Base-by-base conservation (phyloP, 148 eudicot species). In the Euryodendron excelsum region DNA sequence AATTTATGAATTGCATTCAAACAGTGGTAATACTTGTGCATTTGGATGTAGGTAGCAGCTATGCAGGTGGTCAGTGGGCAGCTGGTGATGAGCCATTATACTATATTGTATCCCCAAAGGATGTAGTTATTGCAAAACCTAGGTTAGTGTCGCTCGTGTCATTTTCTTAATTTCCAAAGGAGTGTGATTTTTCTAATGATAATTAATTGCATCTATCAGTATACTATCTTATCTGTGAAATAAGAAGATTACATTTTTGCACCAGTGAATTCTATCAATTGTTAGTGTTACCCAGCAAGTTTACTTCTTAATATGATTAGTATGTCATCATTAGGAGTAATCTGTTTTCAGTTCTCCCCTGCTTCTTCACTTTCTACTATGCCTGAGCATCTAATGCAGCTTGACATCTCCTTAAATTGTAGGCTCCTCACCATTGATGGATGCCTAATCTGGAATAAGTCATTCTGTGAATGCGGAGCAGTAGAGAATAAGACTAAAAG, bases 1-100 rank as follows among this genome's bases (percentile, higher is more conserved):
- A 67, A 56, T 68, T 31, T 67, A 28, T 41, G 15, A 39, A 47
- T 60, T 76, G 76, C 36, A 81, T 48, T 47, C 58, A 33, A 76
- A 23, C 47, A 44, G 69, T 52, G 31, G 33, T 58, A 62, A 72
- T 72, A 74, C 33, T 14, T 63, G 67, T 78, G 81, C 25, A 69
- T 84, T 64, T 77, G 67, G 23, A 34, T 83, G 78, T 73, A 95
- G 99, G 99, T 53, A 88, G 96, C 88, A 95, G 93, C 86, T 95
- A 89, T 83, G 88, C 86, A 21, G 94, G 97, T 81, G 97, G 93
- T 80, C 96, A 90, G 77, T 93, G 99, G 97, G 86, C 93, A 82
- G 92, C 94, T 75, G 99, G 97, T 83, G 97, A 95, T 84, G 99
- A 95, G 81, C 99, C 99, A 65, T 79, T 93, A 69, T 95, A 95